Percentiles rank a stretch among this genome's conserved stretches.
phyloP scores from a whole-genome alignment of 2,329 filamentous ascomycete genomes.

The Trichoderma sp. region DNA sequence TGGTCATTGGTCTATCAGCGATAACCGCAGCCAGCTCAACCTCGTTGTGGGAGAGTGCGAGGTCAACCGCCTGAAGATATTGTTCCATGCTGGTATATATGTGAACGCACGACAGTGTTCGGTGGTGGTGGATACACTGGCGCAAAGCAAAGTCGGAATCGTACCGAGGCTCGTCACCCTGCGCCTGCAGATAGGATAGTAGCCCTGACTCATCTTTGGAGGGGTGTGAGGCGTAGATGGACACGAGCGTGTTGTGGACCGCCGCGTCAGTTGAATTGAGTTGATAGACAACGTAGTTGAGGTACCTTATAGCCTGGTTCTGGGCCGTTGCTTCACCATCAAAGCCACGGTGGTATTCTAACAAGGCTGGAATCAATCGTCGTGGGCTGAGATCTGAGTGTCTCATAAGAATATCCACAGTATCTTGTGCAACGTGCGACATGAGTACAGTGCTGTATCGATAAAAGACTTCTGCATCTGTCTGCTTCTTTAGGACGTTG shows the following conservation, averaged over 20 bases:
- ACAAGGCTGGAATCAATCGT: slow-evolving; percentile 85
- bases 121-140: slow-evolving; percentile 90
- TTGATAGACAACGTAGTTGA: slow-evolving; percentile 90
- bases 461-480: slow-evolving; percentile 90
- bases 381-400: slow-evolving; percentile 82
- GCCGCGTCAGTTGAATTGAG: slow-evolving; percentile 78
- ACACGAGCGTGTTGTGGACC: slow-evolving; percentile 95
- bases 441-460: slow-evolving; percentile 97
- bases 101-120: slow-evolving; percentile 92
- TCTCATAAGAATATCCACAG: slow-evolving; percentile 95
- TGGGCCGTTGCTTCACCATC: slow-evolving; percentile 63
- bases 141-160: slow-evolving; percentile 96
- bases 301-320: slow-evolving; percentile 92
- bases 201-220: slow-evolving; percentile 83
- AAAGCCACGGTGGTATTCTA: slow-evolving; percentile 87
- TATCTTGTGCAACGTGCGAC: slow-evolving; percentile 78
- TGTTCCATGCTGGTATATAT: slow-evolving; percentile 98
- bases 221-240: slow-evolving; percentile 86
- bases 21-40: slow-evolving; percentile 88
- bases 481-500: slow-evolving; percentile 88
- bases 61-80: slow-evolving; percentile 87
- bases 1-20: slow-evolving; percentile 79
- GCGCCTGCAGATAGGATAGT: slow-evolving; percentile 84
- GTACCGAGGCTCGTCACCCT: slow-evolving; percentile 83
- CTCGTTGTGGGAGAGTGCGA: slow-evolving; percentile 86